Evolutionary conservation across 2,329 filamentous ascomycete genomes (phyloP).

Genomic region (Hirsutella rhossiliensis): DNA sequence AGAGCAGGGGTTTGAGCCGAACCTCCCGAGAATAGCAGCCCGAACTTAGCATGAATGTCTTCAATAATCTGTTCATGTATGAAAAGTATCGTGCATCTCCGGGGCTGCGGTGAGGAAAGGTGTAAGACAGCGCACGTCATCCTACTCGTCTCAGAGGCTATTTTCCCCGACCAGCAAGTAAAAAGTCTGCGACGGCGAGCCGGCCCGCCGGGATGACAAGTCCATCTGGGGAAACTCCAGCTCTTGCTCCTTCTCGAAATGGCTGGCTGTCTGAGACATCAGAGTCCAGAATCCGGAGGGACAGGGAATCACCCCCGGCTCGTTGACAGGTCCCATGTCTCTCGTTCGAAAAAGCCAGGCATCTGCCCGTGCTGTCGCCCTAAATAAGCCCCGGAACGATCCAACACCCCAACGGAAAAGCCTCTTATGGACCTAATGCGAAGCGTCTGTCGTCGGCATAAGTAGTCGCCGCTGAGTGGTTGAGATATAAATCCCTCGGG

Average conservation of each 20-base stretch:
- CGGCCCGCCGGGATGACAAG: not conserved
- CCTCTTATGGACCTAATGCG: too few species aligned
- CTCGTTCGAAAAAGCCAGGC: too few species aligned
- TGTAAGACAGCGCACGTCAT: constrained; percentile 1
- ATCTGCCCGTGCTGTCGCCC: too few species aligned
- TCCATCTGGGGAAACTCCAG: not conserved
- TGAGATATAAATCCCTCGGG: too few species aligned
- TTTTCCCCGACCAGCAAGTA: not conserved
- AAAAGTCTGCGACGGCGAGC: not conserved
- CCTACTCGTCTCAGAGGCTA: not conserved
- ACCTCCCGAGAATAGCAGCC: too few species aligned
- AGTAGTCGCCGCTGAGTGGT: too few species aligned
- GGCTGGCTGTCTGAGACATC: constrained; percentile 1
- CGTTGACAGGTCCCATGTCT: not conserved
- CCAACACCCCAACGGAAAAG: too few species aligned
- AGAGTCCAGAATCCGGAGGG: not conserved
- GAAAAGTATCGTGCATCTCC: not conserved
- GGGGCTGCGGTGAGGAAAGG: not conserved
- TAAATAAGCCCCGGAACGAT: too few species aligned
- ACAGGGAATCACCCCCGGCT: not conserved
- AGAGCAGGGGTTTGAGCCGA: too few species aligned
- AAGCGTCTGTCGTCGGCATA: too few species aligned
- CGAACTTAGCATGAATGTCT: too few species aligned
- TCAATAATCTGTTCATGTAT: too few species aligned
- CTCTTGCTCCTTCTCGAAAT: not conserved